Percentiles rank a stretch among this genome's conserved stretches.
Conservation (phyloP, 345 rosid species). For the Salix suchowensis region DNA sequence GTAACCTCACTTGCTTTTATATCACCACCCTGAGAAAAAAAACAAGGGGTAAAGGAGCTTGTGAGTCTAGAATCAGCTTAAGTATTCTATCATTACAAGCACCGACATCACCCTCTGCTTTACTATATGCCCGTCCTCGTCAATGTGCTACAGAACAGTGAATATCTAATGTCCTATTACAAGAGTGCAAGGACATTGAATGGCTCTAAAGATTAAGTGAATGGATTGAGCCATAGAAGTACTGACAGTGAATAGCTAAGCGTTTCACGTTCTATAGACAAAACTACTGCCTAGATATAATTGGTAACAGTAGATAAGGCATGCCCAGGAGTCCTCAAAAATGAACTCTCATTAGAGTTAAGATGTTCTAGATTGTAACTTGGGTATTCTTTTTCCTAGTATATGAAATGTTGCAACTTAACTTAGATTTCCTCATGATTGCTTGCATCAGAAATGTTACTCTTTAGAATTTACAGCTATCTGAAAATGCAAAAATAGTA, state of each 20-base stretch:
- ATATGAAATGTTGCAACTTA: background rate
- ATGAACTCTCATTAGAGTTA: background rate
- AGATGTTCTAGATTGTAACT: background rate
- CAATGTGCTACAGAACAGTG: background rate
- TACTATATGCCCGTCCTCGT: background rate
- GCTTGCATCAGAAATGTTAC: background rate
- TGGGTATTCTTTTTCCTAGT: background rate
- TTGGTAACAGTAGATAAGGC: background rate
- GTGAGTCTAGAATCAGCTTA: conserved; percentile 3
- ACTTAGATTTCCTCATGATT: background rate
- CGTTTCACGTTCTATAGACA: background rate
- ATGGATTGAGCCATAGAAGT: background rate
- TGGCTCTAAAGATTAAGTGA: background rate
- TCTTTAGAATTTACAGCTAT: background rate
- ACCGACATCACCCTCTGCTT: background rate
- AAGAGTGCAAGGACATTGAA: background rate
- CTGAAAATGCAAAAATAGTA: background rate
- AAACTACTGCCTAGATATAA: background rate
- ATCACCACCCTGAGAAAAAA: conserved; percentile 40
- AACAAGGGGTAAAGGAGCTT: background rate
- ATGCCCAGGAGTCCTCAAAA: background rate
- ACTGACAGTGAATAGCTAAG: too few relatives aligned
- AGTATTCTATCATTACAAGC: background rate
- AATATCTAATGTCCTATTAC: background rate
- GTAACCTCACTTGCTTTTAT: conserved; percentile 24